phyloP scores from a whole-genome alignment of 179 eudicot genomes.

The Amaranthus tricolor region DNA sequence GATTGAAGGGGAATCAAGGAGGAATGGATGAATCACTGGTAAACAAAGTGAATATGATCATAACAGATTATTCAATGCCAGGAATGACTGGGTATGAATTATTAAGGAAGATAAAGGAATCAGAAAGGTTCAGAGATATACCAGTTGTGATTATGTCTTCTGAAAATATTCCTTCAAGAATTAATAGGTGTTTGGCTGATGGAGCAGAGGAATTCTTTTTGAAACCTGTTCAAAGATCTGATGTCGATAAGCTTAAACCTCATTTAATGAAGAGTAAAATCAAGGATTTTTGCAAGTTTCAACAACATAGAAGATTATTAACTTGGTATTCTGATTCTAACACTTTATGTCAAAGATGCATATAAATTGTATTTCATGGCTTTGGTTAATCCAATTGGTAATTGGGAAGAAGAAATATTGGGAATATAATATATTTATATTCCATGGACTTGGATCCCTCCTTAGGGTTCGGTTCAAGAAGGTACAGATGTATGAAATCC shows the following conservation, averaged over 20 bases:
- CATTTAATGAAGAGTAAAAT: constrained; percentile 32
- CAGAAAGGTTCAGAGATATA: constrained; percentile 30
- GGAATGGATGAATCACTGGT: constrained; percentile 5
- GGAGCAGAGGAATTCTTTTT: constrained; percentile 40
- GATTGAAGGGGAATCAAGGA: constrained; percentile 16
- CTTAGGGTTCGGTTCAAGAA: not conserved
- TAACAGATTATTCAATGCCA: constrained; percentile 47
- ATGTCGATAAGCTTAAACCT: constrained; percentile 38
- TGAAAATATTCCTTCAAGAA: constrained; percentile 38
- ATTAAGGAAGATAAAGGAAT: constrained; percentile 29
- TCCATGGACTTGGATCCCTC: not conserved
- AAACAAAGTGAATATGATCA: constrained; percentile 37
- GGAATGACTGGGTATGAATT: constrained; percentile 41
- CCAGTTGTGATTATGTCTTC: constrained; percentile 40
- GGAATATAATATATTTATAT: not conserved
- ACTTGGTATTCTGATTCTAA: constrained; percentile 27
- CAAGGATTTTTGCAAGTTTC: constrained; percentile 33
- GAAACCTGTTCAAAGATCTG: constrained; percentile 35
- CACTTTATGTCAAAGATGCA: constrained; percentile 28
- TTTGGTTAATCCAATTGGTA: no score
- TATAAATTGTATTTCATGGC: not conserved
- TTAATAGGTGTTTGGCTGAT: constrained; percentile 32
- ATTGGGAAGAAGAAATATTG: no score
- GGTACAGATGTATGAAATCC: not conserved
- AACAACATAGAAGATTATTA: constrained; percentile 28